Conservation (phyloP, 2,329 filamentous ascomycete species). For the Botrytis pseudocinerea region DNA sequence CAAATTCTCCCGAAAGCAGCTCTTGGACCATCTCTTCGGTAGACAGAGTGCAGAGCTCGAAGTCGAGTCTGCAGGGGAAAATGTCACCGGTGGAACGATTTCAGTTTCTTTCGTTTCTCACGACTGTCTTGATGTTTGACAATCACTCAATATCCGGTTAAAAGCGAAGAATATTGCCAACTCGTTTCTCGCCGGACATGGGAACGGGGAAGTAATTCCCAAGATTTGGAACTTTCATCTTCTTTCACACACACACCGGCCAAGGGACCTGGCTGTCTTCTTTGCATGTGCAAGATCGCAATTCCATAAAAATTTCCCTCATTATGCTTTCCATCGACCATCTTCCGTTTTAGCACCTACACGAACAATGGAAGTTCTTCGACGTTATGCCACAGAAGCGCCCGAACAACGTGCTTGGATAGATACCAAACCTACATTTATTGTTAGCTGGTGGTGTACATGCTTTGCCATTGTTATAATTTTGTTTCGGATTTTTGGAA, state of each 20-base stretch:
- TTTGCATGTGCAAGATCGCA: neutral
- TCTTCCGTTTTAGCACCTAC: neutral
- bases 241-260: neutral
- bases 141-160: neutral
- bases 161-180: neutral
- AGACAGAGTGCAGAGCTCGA: neutral
- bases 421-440: slow-evolving; percentile 77
- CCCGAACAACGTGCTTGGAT: slow-evolving; percentile 33
- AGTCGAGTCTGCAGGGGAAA: neutral
- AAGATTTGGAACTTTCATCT: neutral
- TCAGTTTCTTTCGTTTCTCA: neutral
- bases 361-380: slow-evolving; percentile 34
- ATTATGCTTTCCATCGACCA: neutral
- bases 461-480: slow-evolving; percentile 81
- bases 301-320: neutral
- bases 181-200: neutral
- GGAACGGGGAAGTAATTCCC: neutral
- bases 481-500: slow-evolving; percentile 71
- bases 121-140: neutral
- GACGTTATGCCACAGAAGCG: slow-evolving; percentile 30
- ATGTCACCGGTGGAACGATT: neutral
- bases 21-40: neutral
- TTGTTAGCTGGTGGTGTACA: slow-evolving; percentile 95
- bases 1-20: neutral
- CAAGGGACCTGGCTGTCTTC: neutral